Percentiles rank a stretch among this genome's conserved stretches.
These are phyloP conservation scores for Russula compacta DNA, from an alignment of 768 basidiomycete genomes.

Conservation along the genomic window DNA sequence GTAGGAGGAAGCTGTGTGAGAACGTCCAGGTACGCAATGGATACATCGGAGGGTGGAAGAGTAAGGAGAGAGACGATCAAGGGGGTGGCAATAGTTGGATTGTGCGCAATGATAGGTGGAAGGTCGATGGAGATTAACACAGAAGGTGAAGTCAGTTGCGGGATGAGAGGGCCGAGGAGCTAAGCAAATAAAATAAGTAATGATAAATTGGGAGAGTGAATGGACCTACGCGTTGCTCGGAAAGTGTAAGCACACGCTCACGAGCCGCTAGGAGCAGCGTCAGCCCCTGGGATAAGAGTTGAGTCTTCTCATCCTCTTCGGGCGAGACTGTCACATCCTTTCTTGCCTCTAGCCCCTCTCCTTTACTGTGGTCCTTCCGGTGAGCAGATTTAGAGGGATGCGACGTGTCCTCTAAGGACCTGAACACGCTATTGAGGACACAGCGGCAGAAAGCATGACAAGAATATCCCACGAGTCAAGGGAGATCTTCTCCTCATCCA, in stretches of 20 bases:
- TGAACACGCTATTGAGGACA: background rate
- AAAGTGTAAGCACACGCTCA: slow-evolving; percentile 61
- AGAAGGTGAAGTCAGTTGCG: slow-evolving; percentile 34
- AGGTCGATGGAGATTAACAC: slow-evolving; percentile 64
- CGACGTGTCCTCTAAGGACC: background rate
- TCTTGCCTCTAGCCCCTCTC: background rate
- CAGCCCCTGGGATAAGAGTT: slow-evolving; percentile 53
- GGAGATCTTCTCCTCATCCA: slow-evolving; percentile 43
- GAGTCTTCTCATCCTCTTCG: slow-evolving; percentile 50
- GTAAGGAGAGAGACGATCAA: slow-evolving; percentile 52
- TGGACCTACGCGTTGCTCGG: slow-evolving; percentile 59
- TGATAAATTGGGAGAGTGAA: background rate
- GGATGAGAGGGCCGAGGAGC: slow-evolving; percentile 45
- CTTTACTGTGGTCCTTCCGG: background rate
- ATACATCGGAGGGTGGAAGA: slow-evolving; percentile 26
- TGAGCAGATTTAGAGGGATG: background rate
- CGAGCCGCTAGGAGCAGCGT: slow-evolving; percentile 60
- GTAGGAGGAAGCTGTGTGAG: slow-evolving; percentile 61
- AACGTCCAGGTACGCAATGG: slow-evolving; percentile 51
- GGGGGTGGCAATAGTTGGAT: slow-evolving; percentile 61
- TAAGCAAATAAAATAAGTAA: slow-evolving; percentile 21
- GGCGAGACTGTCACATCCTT: slow-evolving; percentile 27
- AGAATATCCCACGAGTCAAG: slow-evolving; percentile 5
- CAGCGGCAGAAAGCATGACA: too few species aligned
- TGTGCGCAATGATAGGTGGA: slow-evolving; percentile 53